Percentiles rank a stretch among this genome's conserved stretches.
phyloP scores from a whole-genome alignment of 768 basidiomycete genomes.

The Rhodosporidiobolus sp. region DNA sequence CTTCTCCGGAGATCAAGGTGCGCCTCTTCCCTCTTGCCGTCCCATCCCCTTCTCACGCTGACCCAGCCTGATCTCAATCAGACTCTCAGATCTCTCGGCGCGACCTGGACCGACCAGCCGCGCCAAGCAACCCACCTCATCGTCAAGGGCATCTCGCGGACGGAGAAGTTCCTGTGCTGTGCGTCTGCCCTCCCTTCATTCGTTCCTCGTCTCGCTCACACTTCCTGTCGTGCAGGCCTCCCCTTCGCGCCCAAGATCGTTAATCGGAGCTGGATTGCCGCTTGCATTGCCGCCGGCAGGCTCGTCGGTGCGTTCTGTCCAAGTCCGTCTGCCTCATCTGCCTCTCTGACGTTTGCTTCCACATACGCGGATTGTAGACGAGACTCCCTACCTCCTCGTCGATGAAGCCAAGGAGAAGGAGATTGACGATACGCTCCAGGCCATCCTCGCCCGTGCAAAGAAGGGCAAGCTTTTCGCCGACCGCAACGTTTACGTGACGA shows the following conservation, averaged over 20 bases:
- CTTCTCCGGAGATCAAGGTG: conserved; percentile 63
- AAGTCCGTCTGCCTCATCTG: background rate
- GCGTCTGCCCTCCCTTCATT: background rate
- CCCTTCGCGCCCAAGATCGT: conserved; percentile 63
- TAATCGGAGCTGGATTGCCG: conserved; percentile 64
- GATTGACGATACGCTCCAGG: conserved; percentile 62
- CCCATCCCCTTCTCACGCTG: background rate
- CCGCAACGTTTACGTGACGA: conserved; percentile 71
- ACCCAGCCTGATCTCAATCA: conserved; percentile 45
- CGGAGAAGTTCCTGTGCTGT: conserved; percentile 76
- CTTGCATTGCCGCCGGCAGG: conserved; percentile 58
- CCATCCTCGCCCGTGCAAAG: conserved; percentile 63
- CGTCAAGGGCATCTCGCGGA: conserved; percentile 66
- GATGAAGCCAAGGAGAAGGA: conserved; percentile 66
- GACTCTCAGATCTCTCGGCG: conserved; percentile 66
- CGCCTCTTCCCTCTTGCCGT: background rate
- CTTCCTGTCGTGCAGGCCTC: conserved; percentile 54
- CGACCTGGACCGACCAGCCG: conserved; percentile 60
- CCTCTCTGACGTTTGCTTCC: background rate
- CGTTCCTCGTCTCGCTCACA: background rate
- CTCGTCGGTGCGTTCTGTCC: conserved; percentile 60
- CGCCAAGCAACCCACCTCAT: conserved; percentile 76
- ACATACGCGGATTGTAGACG: too few relatives aligned
- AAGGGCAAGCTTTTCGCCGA: conserved; percentile 62
- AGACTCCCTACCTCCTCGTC: conserved; percentile 59